Base-by-base conservation (phyloP, 345 rosid species). In the Bruguiera sexangula region DNA sequence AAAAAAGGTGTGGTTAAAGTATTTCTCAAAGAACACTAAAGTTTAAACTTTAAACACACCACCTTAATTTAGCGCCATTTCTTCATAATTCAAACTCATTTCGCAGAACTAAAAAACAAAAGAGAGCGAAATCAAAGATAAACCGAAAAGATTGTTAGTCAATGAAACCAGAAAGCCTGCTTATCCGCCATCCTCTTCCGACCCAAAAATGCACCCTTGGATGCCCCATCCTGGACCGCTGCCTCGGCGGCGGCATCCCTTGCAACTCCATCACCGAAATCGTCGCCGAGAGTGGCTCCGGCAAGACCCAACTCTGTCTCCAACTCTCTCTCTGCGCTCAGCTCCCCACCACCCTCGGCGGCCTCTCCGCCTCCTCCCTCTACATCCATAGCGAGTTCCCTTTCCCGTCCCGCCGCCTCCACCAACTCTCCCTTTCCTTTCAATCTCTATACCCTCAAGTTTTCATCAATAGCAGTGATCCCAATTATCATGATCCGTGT, bases 251-350 rank as follows among this genome's bases (percentile, higher is more conserved):
- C 32, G 97, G 94, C 60, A 73, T 93, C 50, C 88, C 96, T 13
- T 93, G 94, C 80, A 68, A 82, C 57, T 86, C 92, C 15, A n/a
- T 93, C 37, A 87, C 97, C 34, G 97, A 93, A 76, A 79, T 93
- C 59, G 88, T 84, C 7, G 92, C 94, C 48, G 97, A 89, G 74
- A 93, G 96, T 60, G 95, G 95, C 64, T 84, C 87, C 63, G 96
- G 96, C 29, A 91, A 91, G 83, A 91, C 95, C 73, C 97, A 91
- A 69, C 76, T 93, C 69, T 91, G 92, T 83, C 97, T 93, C 58
- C 98, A 89, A 69, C 89, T 89, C 46, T 81, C 87, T 60, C 95
- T 91, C 74, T 75, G 63, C 62, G 83, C 86, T 65, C 96, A 91
- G 71, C 96, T 93, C 68, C 98, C 96, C 15, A 54, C 75, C 73